Conservation (phyloP, 2,329 filamentous ascomycete species). For the Laburnicola sp. region DNA sequence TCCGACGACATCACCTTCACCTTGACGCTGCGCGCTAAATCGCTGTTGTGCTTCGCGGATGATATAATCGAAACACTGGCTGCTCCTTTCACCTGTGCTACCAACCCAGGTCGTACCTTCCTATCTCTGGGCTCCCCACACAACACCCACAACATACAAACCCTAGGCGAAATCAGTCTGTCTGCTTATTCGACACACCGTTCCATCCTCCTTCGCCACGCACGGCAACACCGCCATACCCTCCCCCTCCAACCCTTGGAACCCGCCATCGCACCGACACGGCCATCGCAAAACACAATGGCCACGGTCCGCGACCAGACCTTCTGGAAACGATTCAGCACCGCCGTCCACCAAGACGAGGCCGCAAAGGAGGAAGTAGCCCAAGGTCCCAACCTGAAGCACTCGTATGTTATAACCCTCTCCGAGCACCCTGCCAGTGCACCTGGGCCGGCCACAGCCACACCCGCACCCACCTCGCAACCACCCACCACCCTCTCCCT, state of each 20-base stretch:
- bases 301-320: constrained; percentile 58
- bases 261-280: neutral
- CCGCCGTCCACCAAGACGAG: constrained; percentile 61
- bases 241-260: neutral
- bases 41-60: neutral
- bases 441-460: constrained; percentile 17
- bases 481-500: constrained; percentile 11
- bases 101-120: neutral
- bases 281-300: constrained; percentile 40
- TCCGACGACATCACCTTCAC: neutral
- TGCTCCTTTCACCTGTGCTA: neutral
- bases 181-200: too few relatives aligned
- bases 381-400: constrained; percentile 33
- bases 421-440: constrained; percentile 6
- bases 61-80: neutral
- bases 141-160: too few relatives aligned
- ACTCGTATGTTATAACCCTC: constrained; percentile 44
- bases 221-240: neutral
- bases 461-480: constrained; percentile 30
- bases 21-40: neutral
- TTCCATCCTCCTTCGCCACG: neutral
- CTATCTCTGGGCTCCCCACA: neutral
- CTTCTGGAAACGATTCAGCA: constrained; percentile 64
- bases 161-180: too few relatives aligned
- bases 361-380: constrained; percentile 37